Evolutionary conservation across 2,329 filamentous ascomycete genomes (phyloP).

Genomic region (Elsinoe perseae): DNA sequence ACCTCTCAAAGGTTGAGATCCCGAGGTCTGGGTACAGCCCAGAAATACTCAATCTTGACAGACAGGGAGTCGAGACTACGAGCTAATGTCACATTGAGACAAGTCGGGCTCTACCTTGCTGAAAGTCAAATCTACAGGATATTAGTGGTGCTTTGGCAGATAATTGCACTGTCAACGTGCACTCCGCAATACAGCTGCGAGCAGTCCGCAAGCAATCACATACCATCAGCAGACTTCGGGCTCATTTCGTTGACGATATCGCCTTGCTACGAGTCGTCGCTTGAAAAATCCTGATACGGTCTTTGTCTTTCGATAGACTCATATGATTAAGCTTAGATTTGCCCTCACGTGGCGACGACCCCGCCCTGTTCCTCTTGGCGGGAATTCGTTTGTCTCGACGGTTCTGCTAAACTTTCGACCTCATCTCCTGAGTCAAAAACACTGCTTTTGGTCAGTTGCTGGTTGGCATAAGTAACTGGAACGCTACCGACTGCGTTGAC

Average conservation of each 20-base stretch:
- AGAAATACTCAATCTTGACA: not conserved
- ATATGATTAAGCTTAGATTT: not conserved
- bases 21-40: not conserved
- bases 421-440: not conserved
- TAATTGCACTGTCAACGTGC: no score
- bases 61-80: not conserved
- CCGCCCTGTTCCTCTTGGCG: not conserved
- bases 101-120: no score
- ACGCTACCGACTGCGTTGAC: not conserved
- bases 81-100: not conserved
- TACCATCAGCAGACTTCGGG: no score
- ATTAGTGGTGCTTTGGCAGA: no score
- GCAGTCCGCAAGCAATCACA: no score
- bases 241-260: not conserved
- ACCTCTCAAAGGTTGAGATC: not conserved
- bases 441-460: not conserved
- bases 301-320: conserved; percentile 7
- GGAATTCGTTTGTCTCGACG: not conserved
- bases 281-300: not conserved
- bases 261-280: not conserved
- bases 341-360: conserved; percentile 1
- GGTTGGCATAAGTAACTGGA: not conserved
- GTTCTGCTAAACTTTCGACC: not conserved
- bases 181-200: no score
- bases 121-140: no score